Conservation (phyloP, 768 basidiomycete genomes). For the Suillus subaureus region DNA sequence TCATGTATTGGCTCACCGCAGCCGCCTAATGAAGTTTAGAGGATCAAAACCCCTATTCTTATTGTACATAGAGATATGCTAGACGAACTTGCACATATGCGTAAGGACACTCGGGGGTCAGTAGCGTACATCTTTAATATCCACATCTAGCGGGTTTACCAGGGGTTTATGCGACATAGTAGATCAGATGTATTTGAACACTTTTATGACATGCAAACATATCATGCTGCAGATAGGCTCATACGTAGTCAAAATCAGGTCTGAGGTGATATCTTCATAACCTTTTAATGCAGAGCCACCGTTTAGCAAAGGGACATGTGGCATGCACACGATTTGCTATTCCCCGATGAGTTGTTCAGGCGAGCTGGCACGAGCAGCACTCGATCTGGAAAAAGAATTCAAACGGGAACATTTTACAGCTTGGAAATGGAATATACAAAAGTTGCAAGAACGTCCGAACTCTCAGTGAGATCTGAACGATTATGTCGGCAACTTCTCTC, state of each 20-base stretch:
- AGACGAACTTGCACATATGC: not conserved
- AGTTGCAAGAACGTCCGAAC: constrained; percentile 4
- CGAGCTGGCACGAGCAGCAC: not conserved
- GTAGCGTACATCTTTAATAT: not conserved
- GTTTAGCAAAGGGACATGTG: not conserved
- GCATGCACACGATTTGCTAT: not conserved
- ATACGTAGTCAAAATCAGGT: not conserved
- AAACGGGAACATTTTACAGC: not conserved
- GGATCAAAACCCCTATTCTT: constrained; percentile 17
- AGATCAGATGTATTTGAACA: not conserved
- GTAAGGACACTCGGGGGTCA: not conserved
- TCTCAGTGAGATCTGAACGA: too few relatives aligned
- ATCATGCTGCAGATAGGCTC: not conserved
- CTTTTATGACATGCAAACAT: not conserved
- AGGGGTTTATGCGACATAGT: not conserved
- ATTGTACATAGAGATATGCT: constrained; percentile 15
- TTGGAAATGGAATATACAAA: not conserved
- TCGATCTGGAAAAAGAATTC: constrained; percentile 1
- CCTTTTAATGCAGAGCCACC: not conserved
- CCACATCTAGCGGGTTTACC: not conserved
- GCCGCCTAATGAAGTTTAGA: constrained; percentile 21
- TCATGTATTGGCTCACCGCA: constrained; percentile 13
- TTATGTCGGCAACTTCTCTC: constrained; percentile 10
- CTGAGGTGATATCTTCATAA: not conserved
- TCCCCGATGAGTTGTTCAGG: too few relatives aligned